Conservation (phyloP, 495 filamentous ascomycete species). For the Friedmanniomyces simplex region DNA sequence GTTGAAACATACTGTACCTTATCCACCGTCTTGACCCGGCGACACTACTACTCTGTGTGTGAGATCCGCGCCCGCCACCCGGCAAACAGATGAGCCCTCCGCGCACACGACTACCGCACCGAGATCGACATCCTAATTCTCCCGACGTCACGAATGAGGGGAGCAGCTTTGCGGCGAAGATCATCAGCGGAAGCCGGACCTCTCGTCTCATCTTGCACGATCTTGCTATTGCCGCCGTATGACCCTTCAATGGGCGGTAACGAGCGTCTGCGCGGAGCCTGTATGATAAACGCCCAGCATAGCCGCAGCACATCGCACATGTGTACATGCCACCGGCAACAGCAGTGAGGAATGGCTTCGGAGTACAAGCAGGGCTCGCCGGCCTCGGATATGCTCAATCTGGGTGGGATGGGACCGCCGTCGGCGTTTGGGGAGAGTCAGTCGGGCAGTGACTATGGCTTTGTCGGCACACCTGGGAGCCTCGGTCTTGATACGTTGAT, state of each 20-base stretch:
- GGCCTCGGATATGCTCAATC: conserved; percentile 7
- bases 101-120: neutral
- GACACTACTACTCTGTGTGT: too few species aligned
- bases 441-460: conserved; percentile 17
- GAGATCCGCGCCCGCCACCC: neutral
- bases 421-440: conserved; percentile 13
- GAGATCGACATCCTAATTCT: neutral
- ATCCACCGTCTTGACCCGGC: too few species aligned
- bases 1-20: too few species aligned
- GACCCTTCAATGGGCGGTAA: too few species aligned
- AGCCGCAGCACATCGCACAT: too few species aligned
- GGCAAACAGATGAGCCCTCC: neutral
- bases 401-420: neutral
- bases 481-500: conserved; percentile 16
- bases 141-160: neutral
- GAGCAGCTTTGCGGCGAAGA: neutral
- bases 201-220: neutral
- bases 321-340: too few species aligned
- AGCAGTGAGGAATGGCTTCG: conserved; percentile 3
- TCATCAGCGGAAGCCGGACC: neutral
- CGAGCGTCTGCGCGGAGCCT: too few species aligned
- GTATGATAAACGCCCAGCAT: too few species aligned
- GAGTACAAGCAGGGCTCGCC: conserved; percentile 14
- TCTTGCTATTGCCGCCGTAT: too few species aligned
- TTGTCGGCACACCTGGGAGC: conserved; percentile 15